These are phyloP conservation scores for Carex arenaria DNA, from an alignment of 202 grass and related monocot species.

Conservation along the genomic window DNA sequence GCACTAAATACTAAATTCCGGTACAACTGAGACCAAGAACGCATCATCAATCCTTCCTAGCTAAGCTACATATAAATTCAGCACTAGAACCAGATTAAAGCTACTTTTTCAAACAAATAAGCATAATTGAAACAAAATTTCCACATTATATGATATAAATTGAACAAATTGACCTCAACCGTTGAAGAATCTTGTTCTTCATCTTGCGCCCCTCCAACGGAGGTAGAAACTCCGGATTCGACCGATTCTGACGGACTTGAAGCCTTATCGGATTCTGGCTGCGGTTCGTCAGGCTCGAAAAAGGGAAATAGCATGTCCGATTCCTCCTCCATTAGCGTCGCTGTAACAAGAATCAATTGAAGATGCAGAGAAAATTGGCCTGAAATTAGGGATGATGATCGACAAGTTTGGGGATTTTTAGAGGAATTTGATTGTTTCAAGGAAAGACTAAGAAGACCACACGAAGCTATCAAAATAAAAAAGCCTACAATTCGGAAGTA, in stretches of 20 bases:
- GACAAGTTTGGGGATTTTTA: constrained; percentile 13
- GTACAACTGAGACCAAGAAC: not conserved
- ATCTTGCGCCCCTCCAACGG: not conserved
- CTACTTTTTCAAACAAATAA: not conserved
- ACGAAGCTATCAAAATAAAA: not conserved
- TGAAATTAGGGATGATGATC: not conserved
- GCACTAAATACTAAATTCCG: not conserved
- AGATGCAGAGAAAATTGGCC: not conserved
- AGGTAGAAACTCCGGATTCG: constrained; percentile 1
- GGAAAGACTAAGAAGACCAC: constrained; percentile 8
- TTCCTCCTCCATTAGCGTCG: constrained; percentile 23
- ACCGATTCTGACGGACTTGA: not conserved
- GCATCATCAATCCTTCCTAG: not conserved
- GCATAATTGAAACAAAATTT: not conserved
- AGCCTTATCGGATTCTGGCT: not conserved
- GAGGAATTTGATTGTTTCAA: constrained; percentile 22
- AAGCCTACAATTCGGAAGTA: not conserved
- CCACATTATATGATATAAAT: not conserved
- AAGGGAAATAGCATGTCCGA: constrained; percentile 27
- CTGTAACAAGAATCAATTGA: not conserved
- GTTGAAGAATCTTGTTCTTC: constrained; percentile 2
- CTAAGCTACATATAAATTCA: constrained; percentile 8
- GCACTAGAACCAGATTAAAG: not conserved
- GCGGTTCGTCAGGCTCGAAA: constrained; percentile 24
- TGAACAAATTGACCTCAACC: constrained; percentile 19